phyloP scores from a whole-genome alignment of 108 stramenopile species.

The Nitzschia sp. region DNA sequence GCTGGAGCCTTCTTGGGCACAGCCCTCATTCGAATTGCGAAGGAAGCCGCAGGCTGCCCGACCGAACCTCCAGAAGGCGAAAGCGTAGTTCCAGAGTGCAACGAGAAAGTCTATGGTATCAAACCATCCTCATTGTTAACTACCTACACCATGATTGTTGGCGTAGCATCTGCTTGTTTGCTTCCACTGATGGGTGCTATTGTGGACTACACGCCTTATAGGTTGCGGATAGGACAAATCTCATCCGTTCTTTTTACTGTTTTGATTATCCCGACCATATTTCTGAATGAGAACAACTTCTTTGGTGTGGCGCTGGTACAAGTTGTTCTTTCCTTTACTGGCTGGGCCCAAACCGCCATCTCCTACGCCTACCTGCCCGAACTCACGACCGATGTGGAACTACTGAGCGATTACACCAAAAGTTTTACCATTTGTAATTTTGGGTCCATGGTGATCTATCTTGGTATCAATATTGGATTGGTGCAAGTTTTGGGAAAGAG shows the following conservation, averaged over 20 bases:
- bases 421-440: conserved; percentile 59
- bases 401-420: conserved; percentile 51
- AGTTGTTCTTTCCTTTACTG: conserved; percentile 48
- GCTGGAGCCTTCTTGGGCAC: conserved; percentile 68
- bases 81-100: conserved; percentile 48
- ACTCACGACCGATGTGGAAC: conserved; percentile 50
- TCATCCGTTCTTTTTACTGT: conserved; percentile 43
- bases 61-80: conserved; percentile 44
- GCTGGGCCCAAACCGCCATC: conserved; percentile 67
- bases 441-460: conserved; percentile 51
- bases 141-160: conserved; percentile 61
- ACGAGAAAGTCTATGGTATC: conserved; percentile 55
- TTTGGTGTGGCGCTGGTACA: conserved; percentile 44
- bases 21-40: conserved; percentile 62
- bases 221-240: conserved; percentile 48
- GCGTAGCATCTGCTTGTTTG: conserved; percentile 43
- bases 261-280: conserved; percentile 54
- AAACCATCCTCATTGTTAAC: conserved; percentile 76
- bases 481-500: conserved; percentile 24
- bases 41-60: conserved; percentile 56
- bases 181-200: conserved; percentile 68
- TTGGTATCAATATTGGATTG: conserved; percentile 41
- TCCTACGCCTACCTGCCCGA: conserved; percentile 78
- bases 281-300: conserved; percentile 59
- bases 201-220: conserved; percentile 67